phyloP scores from a whole-genome alignment of 768 basidiomycete genomes.

The Boletus rubroflammeus region DNA sequence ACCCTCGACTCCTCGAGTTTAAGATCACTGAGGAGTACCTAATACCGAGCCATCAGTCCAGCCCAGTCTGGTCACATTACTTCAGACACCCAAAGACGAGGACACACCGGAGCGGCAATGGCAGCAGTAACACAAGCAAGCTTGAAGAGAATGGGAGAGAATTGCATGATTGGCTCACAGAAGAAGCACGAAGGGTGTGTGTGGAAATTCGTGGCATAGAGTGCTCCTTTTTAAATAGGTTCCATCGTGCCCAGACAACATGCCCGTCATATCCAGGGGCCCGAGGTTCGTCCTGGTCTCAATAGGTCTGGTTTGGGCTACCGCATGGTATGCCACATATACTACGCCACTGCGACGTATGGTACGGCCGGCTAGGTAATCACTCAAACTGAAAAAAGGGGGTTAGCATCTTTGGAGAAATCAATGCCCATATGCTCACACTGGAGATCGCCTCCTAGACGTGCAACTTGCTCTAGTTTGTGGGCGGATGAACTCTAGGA shows the following conservation, averaged over 20 bases:
- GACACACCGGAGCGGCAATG: background rate
- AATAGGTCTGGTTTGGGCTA: too few relatives aligned
- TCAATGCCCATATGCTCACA: too few relatives aligned
- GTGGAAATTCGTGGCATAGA: background rate
- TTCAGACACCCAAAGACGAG: background rate
- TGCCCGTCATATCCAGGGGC: too few relatives aligned
- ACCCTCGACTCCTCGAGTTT: too few relatives aligned
- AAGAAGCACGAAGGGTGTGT: background rate
- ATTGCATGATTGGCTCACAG: background rate
- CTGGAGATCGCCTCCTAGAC: too few relatives aligned
- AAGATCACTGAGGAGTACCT: background rate
- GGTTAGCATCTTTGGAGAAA: background rate
- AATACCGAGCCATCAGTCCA: background rate
- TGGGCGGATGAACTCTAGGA: too few relatives aligned
- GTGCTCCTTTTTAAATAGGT: background rate
- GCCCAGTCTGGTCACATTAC: too few relatives aligned
- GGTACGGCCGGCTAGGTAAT: background rate
- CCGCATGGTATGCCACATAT: background rate
- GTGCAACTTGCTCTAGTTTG: too few relatives aligned
- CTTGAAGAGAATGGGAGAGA: background rate
- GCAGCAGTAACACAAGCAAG: background rate
- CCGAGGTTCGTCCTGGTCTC: too few relatives aligned
- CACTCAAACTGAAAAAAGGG: background rate
- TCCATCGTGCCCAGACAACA: too few relatives aligned
- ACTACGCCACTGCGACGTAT: too few relatives aligned